phyloP scores from a whole-genome alignment of 306 rosid species.

The Trifolium fragiferum region DNA sequence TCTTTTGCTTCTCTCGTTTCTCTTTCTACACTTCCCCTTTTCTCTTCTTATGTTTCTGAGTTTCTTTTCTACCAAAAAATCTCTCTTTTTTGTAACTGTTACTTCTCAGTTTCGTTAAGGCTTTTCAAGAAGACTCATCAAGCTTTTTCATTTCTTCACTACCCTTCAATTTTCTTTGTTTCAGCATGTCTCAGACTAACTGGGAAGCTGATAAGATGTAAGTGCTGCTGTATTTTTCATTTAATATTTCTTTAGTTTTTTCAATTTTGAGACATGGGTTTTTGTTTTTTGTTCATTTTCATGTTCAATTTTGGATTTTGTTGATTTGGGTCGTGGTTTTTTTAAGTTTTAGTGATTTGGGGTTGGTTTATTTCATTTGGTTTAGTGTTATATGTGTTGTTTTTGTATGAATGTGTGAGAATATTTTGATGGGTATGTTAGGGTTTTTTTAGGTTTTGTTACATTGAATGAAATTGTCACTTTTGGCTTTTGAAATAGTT shows the following conservation, averaged over 20 bases:
- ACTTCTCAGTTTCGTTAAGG: constrained; percentile 44
- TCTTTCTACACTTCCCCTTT: constrained; percentile 39
- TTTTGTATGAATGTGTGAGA: constrained; percentile 15
- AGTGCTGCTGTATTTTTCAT: constrained; percentile 37
- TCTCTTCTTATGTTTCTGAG: constrained; percentile 33
- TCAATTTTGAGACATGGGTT: constrained; percentile 48
- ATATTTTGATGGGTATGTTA: constrained; percentile 45
- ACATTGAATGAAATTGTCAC: constrained; percentile 34
- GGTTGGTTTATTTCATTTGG: constrained; percentile 34
- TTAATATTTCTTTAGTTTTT: constrained; percentile 4
- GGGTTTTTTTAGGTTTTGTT: constrained; percentile 44
- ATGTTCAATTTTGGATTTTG: constrained; percentile 27
- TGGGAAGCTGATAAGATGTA: constrained; percentile 99
- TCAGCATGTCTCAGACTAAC: constrained; percentile 93
- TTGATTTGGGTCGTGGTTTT: constrained; percentile 55
- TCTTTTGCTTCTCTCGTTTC: background rate
- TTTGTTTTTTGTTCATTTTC: background rate
- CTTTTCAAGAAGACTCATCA: constrained; percentile 39
- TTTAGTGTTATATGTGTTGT: constrained; percentile 5
- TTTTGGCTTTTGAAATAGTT: constrained; percentile 39
- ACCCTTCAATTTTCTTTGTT: constrained; percentile 43
- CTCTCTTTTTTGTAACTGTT: constrained; percentile 40
- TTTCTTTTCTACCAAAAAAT: constrained; percentile 36
- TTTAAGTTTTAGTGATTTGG: constrained; percentile 38
- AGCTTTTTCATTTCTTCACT: constrained; percentile 35